These are phyloP conservation scores for Henckelia pumila DNA, from an alignment of 257 asterid species.

Conservation along the genomic window DNA sequence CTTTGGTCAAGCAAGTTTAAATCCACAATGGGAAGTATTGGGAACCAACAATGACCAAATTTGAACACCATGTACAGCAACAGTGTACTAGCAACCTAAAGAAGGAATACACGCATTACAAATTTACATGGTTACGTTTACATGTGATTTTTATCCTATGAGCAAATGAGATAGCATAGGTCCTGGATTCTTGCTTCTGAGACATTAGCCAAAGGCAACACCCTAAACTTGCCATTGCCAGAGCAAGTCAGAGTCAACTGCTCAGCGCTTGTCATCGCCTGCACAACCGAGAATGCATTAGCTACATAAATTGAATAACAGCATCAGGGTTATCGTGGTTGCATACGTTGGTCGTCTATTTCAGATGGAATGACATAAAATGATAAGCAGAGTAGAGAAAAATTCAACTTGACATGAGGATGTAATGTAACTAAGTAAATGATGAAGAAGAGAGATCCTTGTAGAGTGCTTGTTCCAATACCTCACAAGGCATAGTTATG, in stretches of 20 bases:
- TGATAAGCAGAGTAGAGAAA: no score
- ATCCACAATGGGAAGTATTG: no score
- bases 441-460: background rate
- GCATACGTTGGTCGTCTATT: background rate
- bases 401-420: no score
- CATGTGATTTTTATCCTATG: constrained; percentile 22
- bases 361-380: no score
- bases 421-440: background rate
- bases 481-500: constrained; percentile 63
- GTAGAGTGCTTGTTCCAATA: constrained; percentile 20
- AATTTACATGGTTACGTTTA: no score
- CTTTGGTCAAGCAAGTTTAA: background rate
- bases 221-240: constrained; percentile 63
- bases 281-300: constrained; percentile 22
- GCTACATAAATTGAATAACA: background rate
- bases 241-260: constrained; percentile 69
- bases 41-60: no score
- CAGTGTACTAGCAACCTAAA: background rate
- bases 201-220: constrained; percentile 50
- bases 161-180: constrained; percentile 71
- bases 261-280: constrained; percentile 54
- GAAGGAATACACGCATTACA: background rate
- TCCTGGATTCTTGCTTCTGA: constrained; percentile 64
- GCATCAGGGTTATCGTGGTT: background rate
- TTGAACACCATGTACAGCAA: background rate